These are phyloP conservation scores for Parietichytrium sp. DNA, from an alignment of 108 stramenopile species.

Conservation along the genomic window DNA sequence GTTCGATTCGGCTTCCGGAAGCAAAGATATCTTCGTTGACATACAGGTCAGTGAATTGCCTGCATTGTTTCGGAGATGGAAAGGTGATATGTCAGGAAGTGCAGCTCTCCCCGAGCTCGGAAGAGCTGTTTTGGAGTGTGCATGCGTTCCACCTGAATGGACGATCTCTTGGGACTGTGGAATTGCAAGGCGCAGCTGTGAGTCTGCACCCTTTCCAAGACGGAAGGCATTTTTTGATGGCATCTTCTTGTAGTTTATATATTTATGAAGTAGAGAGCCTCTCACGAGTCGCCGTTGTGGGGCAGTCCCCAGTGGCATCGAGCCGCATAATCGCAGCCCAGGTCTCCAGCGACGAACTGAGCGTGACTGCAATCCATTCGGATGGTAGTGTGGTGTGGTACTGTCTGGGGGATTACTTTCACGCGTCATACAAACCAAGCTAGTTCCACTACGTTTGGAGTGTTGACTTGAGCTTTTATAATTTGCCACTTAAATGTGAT, in stretches of 20 bases:
- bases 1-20: neutral
- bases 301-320: neutral
- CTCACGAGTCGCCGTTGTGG: neutral
- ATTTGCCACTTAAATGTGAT: too few relatives aligned
- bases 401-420: constrained; percentile 5
- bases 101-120: too few relatives aligned
- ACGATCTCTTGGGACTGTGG: neutral
- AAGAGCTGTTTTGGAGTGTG: too few relatives aligned
- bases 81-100: too few relatives aligned
- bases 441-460: too few relatives aligned
- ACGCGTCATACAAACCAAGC: too few relatives aligned
- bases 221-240: neutral
- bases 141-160: neutral
- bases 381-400: constrained; percentile 4
- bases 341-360: constrained; percentile 6
- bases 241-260: neutral
- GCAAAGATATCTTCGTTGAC: too few relatives aligned
- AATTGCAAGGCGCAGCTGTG: neutral
- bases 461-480: too few relatives aligned
- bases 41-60: too few relatives aligned
- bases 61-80: too few relatives aligned
- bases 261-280: neutral
- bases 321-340: neutral
- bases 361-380: neutral
- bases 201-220: neutral